Evolutionary conservation across 2,329 filamentous ascomycete species (phyloP), one percentile per base, ranked within the genome.

Genomic region (Didymella sp.): DNA sequence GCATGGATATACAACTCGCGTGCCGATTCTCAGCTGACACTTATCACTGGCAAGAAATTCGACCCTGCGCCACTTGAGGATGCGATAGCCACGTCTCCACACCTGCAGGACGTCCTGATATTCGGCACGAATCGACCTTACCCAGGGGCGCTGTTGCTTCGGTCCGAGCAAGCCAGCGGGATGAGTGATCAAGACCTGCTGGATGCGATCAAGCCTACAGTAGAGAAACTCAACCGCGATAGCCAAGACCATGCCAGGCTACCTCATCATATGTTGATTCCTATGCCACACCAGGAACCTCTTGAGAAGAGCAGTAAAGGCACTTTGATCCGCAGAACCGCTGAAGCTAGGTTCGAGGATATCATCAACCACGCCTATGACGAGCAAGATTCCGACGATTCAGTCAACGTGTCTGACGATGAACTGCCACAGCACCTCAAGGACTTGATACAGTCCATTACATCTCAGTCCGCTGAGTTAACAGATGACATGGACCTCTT

Each of bases 11-110:
- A 89, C 64, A 80, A 87, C 50, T 85, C 83, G 1, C 78, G 87
- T 35, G 81, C 82, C 0, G 88, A 90, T 62, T 81, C 84, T 3
- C 86, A 86, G 49, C 79, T 89, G 31, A 84, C 84, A 0, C 78
- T 90, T 4, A 76, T 84, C 9, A 89, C 86, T 6, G 87, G 87
- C 2, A 89, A 89, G 76, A 90, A 89, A 62, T 88, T 89, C 58
- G 86, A 89, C 62, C 87, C 87, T 1, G 81, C 83, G 1, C 83
- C 84, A 0, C 69, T 89, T 3, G 87, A 90, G 69, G 82, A 80
- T 2, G 78, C 77, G 0, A 80, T 89, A 4, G 71, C 79, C 1
- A 76, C 80, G 1, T 80, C 79, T 0, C 61, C 71, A 1, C 25
- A 81, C 1, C 62, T 89, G 0, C 69, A 76, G 2, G 86, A 88